Base-by-base conservation (phyloP, 805 yeast species). In the Teunomyces stri region DNA sequence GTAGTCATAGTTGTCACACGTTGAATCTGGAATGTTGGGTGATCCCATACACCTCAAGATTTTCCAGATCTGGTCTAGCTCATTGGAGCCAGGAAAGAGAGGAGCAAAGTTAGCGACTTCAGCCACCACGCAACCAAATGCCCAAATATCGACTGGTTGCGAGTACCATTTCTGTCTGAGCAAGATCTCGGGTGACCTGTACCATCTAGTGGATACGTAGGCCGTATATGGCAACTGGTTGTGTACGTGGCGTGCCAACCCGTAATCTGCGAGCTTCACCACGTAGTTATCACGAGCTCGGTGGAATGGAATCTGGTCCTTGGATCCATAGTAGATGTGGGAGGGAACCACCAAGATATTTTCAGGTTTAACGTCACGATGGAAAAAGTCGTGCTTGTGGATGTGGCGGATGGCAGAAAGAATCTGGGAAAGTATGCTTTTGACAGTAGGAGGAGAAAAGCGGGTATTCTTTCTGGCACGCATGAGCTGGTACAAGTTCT, bases 361-460 rank as follows among this genome's bases (percentile, higher is more conserved):
- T 59, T 92, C 97, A 0, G 99, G 98, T 65, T 92, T 92, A 42
- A 92, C 76, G 70, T 92, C 99, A 48, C 99, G 78, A 64, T 92
- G 98, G 59, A 84, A 84, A 59, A 75, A 88, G 9, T 79, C 78
- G 55, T 75, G 69, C 22, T 65, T 62, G 59, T 89, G 99, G 46
- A 92, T 89, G 64, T 92, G 97, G 47, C 81, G 78, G 25, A 91
- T 75, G 3, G 94, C 99, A 47, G 79, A 74, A 48, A 89, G 69
- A 1, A 91, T 64, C 62, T 91, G 97, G 9, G 83, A 66, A 41
- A 87, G 63, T 38, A 89, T 82, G 41, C 89, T 81, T 56, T 76
- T 82, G 51, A 88, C 62, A 3, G 89, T 81, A 25, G 66, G 66
- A 1, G 78, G 72, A 2, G 88, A 78, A 50, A 89, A 83, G 0